Base-by-base conservation (phyloP, 75 land plant genomes). In the Larix kaempferi region DNA sequence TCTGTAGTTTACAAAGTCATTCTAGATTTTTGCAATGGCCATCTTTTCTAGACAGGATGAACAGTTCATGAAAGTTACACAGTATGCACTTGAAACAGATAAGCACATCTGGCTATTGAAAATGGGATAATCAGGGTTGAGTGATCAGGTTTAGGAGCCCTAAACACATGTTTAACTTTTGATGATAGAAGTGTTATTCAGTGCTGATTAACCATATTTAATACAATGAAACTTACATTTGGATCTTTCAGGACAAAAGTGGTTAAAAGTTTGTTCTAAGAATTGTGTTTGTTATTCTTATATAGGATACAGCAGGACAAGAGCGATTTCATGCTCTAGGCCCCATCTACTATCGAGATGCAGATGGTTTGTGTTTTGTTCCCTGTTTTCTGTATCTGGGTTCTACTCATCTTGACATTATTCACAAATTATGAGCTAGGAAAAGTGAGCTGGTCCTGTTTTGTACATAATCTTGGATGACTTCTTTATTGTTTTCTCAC, bases 341-440 rank as follows among this genome's bases (percentile, higher is more conserved):
- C 21, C 89, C 89, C n/a, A 87, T 87, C 25, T 87, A 87, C 63
- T 87, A 87, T 64, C 88, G 89, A 14, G 89, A 87, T 79, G 89
- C 89, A 25, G 89, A 87, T 79, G 87, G 87, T 84, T 19, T 23
- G 78, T 83, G 7, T 49, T 26, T 21, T 29, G 25, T 17, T 62
- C 22, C 26, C 14, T 29, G 16, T 12, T 61, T 75, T 59, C 21
- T 74, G 29, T 35, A 37, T 65, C 35, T 65, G 12, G 64, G 63
- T 14, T 12, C 33, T 35, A 19, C 41, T 33, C 17, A 13, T 74
- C 56, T 74, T n/a, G 7, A 17, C 6, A 23, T 74, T 74, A 16
- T 35, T 65, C 3, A 33, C 27, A 65, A 33, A 33, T 33, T 17
- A 33, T 16, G 19, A 35, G 21, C 11, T 49, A 49, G 54, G 54